Base-by-base conservation (phyloP, 2,329 filamentous ascomycete genomes). In the Grosmannia clavigera region DNA sequence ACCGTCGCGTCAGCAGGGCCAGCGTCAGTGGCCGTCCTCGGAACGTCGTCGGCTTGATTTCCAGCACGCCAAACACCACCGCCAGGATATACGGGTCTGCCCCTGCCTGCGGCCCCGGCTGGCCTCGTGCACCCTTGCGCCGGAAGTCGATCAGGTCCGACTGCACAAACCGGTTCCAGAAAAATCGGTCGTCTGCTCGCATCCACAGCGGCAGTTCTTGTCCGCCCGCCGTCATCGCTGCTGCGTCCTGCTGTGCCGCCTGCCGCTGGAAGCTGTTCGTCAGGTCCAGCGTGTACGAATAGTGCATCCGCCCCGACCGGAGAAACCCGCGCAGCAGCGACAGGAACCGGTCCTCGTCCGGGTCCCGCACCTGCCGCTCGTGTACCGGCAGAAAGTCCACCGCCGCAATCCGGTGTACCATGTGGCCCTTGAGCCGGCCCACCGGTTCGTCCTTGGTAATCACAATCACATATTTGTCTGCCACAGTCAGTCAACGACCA, bases 221-320 rank as follows among this genome's bases (percentile, higher is more conserved):
- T 14, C 14, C 14, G 38, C 14, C 14, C 12, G 19, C 25, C 58
- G 1, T 40, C 48, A n/a, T 40, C 59, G 22, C 38, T 14, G 57
- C 57, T 19, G 81, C 81, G 60, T 77, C 75, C 70, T 95, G 84
- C 65, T 84, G 78, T 66, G 92, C 84, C 3, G 92, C 85, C 71
- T 97, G 94, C 64, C 94, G 85, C 75, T 99, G 94, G 76, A 97
- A 96, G 70, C 84, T 92, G 78, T 95, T 99, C 67, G 94, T 99
- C 65, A 99, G 81, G 73, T 99, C 94, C 71, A 95, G 84, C 10
- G 92, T 92, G 77, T 99, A 99, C 61, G 94, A 97, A 70, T 96
- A 99, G 80, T 95, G 97, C 86, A 97, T 91, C 10, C 92, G 90
- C 0, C 88, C 89, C 14, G 83, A 85, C 71, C 88, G 87, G 67